phyloP scores from a whole-genome alignment of 1,284 basidiomycete species.

The Golubevia sp. region DNA sequence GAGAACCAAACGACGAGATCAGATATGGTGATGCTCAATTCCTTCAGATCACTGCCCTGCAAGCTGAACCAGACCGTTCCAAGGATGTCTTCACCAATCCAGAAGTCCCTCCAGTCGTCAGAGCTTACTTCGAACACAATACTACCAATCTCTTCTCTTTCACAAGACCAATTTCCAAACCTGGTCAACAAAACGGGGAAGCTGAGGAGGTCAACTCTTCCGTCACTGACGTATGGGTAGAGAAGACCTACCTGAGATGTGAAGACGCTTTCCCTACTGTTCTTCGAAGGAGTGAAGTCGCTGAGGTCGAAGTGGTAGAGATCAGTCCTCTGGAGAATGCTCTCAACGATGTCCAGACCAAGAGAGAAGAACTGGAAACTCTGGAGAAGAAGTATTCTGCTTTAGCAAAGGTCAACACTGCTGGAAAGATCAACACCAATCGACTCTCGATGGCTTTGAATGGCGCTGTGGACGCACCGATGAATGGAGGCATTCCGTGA shows the following conservation, averaged over 20 bases:
- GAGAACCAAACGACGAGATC: constrained; percentile 72
- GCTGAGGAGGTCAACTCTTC: not conserved
- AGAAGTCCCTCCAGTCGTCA: constrained; percentile 78
- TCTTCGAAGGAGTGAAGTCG: constrained; percentile 83
- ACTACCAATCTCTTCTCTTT: constrained; percentile 66
- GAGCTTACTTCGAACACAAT: constrained; percentile 82
- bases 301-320: constrained; percentile 75
- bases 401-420: constrained; percentile 75
- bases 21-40: constrained; percentile 30
- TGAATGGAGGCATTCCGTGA: constrained; percentile 73
- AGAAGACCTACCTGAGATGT: constrained; percentile 68
- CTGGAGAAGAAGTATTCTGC: constrained; percentile 75
- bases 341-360: constrained; percentile 76
- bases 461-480: constrained; percentile 79
- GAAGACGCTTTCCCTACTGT: constrained; percentile 92
- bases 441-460: constrained; percentile 86
- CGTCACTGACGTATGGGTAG: constrained; percentile 69
- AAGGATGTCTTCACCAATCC: constrained; percentile 82
- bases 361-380: constrained; percentile 75
- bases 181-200: not conserved
- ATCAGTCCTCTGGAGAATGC: constrained; percentile 87
- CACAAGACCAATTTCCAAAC: constrained; percentile 64
- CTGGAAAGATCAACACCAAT: constrained; percentile 72
- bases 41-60: constrained; percentile 78
- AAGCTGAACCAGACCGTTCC: constrained; percentile 80